Conservation (phyloP, 75 land plant genomes). For the Pinus taeda region DNA sequence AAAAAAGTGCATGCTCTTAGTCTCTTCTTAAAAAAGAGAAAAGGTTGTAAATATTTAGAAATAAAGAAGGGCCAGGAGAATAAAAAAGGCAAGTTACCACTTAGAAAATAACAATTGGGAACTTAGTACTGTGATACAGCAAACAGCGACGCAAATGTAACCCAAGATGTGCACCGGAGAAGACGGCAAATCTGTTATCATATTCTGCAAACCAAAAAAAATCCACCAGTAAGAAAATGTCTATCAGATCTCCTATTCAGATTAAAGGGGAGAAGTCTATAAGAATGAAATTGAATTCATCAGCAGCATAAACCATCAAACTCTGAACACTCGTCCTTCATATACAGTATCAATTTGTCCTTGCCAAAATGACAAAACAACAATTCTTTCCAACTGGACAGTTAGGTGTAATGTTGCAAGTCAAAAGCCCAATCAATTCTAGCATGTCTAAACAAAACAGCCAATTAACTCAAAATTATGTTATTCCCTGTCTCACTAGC, state of each 20-base stretch:
- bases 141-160: slow-evolving; percentile 7
- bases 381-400: not conserved
- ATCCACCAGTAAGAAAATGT: not conserved
- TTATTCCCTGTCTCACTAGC: not conserved
- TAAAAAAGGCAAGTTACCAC: not conserved
- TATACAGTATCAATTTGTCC: not conserved
- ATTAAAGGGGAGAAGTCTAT: not conserved
- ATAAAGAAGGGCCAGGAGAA: not conserved
- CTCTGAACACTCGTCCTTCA: not conserved
- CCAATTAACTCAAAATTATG: not conserved
- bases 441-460: not conserved
- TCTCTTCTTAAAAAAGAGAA: not conserved
- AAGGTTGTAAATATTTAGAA: not conserved
- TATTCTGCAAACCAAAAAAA: slow-evolving; percentile 1
- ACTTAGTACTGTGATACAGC: slow-evolving; percentile 9
- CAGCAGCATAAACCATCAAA: not conserved
- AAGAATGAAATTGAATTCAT: not conserved
- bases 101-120: slow-evolving; percentile 5
- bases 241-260: not conserved
- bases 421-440: not conserved
- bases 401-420: not conserved
- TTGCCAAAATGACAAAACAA: not conserved
- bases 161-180: not conserved
- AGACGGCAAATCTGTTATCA: slow-evolving; percentile 4
- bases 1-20: not conserved